Evolutionary conservation across 495 filamentous ascomycete species (phyloP).

Genomic region (Corynascus novoguineensis): DNA sequence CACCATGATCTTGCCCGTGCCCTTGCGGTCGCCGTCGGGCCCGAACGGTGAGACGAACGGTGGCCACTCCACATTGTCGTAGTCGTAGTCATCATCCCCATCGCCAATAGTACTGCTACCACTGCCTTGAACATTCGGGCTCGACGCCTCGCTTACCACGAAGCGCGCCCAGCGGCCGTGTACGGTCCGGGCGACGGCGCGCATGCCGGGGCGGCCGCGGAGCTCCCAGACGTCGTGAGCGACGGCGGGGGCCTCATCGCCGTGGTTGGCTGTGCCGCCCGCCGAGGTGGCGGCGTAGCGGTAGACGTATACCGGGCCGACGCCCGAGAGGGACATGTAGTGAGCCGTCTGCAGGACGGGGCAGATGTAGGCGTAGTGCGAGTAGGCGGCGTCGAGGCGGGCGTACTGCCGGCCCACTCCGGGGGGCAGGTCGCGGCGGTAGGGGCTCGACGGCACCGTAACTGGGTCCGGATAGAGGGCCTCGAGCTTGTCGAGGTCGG

Average conservation of each 20-base stretch:
- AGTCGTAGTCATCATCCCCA: constrained; percentile 28
- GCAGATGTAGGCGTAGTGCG: constrained; percentile 62
- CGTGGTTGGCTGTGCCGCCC: constrained; percentile 53
- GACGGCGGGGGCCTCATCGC: constrained; percentile 53
- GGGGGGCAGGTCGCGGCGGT: constrained; percentile 20
- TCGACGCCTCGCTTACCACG: constrained; percentile 26
- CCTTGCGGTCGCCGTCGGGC: constrained; percentile 14
- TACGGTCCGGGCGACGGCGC: constrained; percentile 47
- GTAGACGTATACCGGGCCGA: constrained; percentile 48
- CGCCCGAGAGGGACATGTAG: constrained; percentile 29
- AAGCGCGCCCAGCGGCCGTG: constrained; percentile 55
- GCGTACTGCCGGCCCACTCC: constrained; percentile 51
- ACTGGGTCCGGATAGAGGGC: constrained; percentile 54
- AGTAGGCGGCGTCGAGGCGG: constrained; percentile 57
- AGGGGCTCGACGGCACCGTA: constrained; percentile 24
- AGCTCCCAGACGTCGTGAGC: constrained; percentile 43
- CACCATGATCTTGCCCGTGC: constrained; percentile 37
- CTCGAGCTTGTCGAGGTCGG: constrained; percentile 48
- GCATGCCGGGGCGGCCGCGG: constrained; percentile 37
- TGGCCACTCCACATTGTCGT: constrained; percentile 29
- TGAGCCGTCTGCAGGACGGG: constrained; percentile 58
- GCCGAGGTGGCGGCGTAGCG: constrained; percentile 51
- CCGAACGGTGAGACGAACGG: constrained; percentile 26
- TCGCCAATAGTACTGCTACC: constrained; percentile 14
- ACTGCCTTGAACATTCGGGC: not conserved